Percentiles rank a stretch among this genome's conserved stretches.
Evolutionary conservation across 192 early-diverging fungal species (phyloP).

Genomic region (Coemansia sp.): DNA sequence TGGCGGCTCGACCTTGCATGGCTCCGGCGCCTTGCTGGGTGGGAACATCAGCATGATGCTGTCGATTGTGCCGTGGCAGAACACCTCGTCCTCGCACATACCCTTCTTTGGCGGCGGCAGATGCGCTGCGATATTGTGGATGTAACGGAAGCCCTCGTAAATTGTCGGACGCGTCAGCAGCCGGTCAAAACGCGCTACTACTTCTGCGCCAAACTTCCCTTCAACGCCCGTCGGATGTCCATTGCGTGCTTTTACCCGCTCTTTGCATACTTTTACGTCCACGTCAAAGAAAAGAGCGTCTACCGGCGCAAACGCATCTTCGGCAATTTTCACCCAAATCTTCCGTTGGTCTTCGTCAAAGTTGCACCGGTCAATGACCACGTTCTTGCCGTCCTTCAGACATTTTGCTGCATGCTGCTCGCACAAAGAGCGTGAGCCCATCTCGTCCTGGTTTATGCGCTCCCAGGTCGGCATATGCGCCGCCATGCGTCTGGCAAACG

Average conservation of each 20-base stretch:
- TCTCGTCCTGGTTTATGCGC: conserved; percentile 75
- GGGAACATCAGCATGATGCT: conserved; percentile 55
- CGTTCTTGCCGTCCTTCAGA: conserved; percentile 60
- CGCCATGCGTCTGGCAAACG: conserved; percentile 59
- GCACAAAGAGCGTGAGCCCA: conserved; percentile 64
- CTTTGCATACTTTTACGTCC: conserved; percentile 59
- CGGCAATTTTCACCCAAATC: conserved; percentile 68
- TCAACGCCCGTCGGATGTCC: conserved; percentile 74
- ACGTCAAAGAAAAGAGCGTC: conserved; percentile 73
- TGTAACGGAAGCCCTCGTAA: conserved; percentile 56
- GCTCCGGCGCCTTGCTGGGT: conserved; percentile 45
- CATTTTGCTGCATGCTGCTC: conserved; percentile 56
- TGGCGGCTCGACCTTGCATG: conserved; percentile 30
- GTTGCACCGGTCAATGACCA: conserved; percentile 77
- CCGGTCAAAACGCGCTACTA: conserved; percentile 62
- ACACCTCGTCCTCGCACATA: conserved; percentile 52
- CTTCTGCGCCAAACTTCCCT: conserved; percentile 60
- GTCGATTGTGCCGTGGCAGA: conserved; percentile 39
- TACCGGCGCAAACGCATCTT: conserved; percentile 56
- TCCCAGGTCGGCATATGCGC: conserved; percentile 56
- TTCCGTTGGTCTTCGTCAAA: conserved; percentile 74
- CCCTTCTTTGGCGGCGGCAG: conserved; percentile 51
- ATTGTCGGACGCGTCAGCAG: conserved; percentile 50
- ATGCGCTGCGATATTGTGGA: conserved; percentile 55
- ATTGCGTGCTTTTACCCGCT: conserved; percentile 61